Base-by-base conservation (phyloP, 768 basidiomycete species). In the Leccinum uliginosum region DNA sequence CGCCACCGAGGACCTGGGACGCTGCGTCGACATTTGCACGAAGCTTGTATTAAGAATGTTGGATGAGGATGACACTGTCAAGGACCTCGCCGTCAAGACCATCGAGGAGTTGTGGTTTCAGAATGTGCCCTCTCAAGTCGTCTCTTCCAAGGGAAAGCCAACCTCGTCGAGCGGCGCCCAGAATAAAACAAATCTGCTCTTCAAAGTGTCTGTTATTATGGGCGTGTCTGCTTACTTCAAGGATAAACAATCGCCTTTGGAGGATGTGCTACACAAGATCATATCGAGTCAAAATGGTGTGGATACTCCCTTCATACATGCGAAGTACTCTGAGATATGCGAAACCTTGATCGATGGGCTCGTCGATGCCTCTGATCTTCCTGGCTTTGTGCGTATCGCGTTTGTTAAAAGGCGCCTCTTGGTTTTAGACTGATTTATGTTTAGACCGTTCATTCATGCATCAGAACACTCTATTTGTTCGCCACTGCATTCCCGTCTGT, bases 41-140 rank as follows among this genome's bases (percentile, higher is more conserved):
- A 84, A 86, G 55, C 80, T 99, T 21, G 86, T 97, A 3, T 75
- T 87, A 32, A 84, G 95, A 14, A 89, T 93, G 78, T 69, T 87
- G 43, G 97, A 99, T 63, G 93, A 97, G 67, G 97, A 99, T 67
- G 94, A 98, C 47, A 85, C 85, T 0, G 92, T 99, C 60, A 96
- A 91, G 77, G 96, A 98, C 52, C 80, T 98, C 15, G 93, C 96
- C 0, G 75, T 90, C 62, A 95, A 93, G 69, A 86, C 92, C 0
- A 73, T 98, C 35, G 93, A 95, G 62, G 95, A 98, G 60, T 74
- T 98, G 4, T 94, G 94, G 91, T 96, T 98, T 67, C 78, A 80
- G 44, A 73, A 71, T 21, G 27, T 62, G 8, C 46, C 65, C 4
- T 62, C 72, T 11, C 71, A 76, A 1, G 46, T 21, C 6, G 70